phyloP scores from a whole-genome alignment of 2,329 filamentous ascomycete genomes.

The Fusarium dlaminii region DNA sequence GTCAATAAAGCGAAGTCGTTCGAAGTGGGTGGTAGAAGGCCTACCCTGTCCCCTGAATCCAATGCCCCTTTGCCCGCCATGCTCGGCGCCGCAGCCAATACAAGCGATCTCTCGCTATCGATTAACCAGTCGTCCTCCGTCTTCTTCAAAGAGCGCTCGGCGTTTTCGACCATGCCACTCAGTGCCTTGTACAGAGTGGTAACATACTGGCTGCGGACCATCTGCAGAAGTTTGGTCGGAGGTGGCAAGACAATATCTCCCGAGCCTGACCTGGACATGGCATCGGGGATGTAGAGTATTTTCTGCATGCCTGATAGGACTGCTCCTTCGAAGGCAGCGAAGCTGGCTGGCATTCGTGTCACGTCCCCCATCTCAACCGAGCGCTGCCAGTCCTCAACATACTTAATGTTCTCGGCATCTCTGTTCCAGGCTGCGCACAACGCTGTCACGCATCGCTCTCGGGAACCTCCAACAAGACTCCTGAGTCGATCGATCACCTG shows the following conservation, averaged over 20 bases:
- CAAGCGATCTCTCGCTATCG: slow-evolving; percentile 55
- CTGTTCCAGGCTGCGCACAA: slow-evolving; percentile 92
- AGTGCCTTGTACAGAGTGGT: slow-evolving; percentile 93
- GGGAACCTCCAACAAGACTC: slow-evolving; percentile 76
- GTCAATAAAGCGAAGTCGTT: slow-evolving; percentile 34
- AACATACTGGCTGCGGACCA: slow-evolving; percentile 92
- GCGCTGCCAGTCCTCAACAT: slow-evolving; percentile 92
- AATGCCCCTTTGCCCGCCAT: slow-evolving; percentile 58
- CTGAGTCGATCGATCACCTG: slow-evolving; percentile 77
- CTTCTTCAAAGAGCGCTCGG: slow-evolving; percentile 76
- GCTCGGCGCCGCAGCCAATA: slow-evolving; percentile 47
- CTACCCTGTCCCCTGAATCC: slow-evolving; percentile 66
- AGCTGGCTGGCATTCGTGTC: slow-evolving; percentile 89
- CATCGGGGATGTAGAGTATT: slow-evolving; percentile 91
- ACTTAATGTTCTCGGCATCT: slow-evolving; percentile 91
- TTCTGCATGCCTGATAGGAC: slow-evolving; percentile 90
- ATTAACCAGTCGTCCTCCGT: slow-evolving; percentile 70
- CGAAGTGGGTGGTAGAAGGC: slow-evolving; percentile 35
- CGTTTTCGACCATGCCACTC: slow-evolving; percentile 96
- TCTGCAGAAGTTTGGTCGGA: slow-evolving; percentile 85
- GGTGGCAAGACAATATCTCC: slow-evolving; percentile 86
- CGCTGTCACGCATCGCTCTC: slow-evolving; percentile 86
- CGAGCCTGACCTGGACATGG: slow-evolving; percentile 76
- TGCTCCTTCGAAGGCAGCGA: slow-evolving; percentile 84
- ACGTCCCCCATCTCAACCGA: slow-evolving; percentile 84